Conservation (phyloP, 768 basidiomycete genomes). For the Rhodotorula graminis region DNA sequence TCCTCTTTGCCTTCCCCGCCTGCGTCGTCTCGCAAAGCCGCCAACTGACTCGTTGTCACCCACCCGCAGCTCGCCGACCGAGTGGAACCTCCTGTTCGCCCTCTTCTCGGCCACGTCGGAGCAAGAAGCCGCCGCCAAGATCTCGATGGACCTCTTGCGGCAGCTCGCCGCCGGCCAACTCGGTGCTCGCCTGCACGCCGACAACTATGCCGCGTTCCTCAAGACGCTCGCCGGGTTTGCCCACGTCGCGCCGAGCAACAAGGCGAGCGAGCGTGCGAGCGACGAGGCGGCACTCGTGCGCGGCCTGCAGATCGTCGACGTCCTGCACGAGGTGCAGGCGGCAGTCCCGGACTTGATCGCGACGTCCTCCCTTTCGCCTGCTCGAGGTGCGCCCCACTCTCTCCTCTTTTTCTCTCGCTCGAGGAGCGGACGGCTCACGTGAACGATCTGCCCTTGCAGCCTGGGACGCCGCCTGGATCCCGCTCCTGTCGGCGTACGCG, state of each 20-base stretch:
- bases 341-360: constrained; percentile 61
- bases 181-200: constrained; percentile 58
- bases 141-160: constrained; percentile 73
- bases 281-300: constrained; percentile 68
- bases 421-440: neutral
- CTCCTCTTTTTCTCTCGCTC: too few species aligned
- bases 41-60: neutral
- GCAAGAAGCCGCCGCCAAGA: constrained; percentile 78
- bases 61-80: constrained; percentile 73
- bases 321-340: constrained; percentile 67
- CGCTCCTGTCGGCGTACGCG: constrained; percentile 65
- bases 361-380: constrained; percentile 42
- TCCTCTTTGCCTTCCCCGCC: neutral
- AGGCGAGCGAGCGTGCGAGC: constrained; percentile 25
- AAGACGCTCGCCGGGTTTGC: constrained; percentile 83
- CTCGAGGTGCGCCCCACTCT: constrained; percentile 46
- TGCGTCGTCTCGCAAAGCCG: too few species aligned
- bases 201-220: constrained; percentile 75
- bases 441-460: constrained; percentile 48
- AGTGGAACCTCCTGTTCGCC: constrained; percentile 90
- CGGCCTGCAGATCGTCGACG: constrained; percentile 75
- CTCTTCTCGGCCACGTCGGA: constrained; percentile 77
- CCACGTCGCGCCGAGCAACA: constrained; percentile 52
- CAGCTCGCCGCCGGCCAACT: constrained; percentile 62
- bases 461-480: constrained; percentile 73